Base-by-base conservation (phyloP, 495 filamentous ascomycete species). In the Lasiosphaeris hirsuta region DNA sequence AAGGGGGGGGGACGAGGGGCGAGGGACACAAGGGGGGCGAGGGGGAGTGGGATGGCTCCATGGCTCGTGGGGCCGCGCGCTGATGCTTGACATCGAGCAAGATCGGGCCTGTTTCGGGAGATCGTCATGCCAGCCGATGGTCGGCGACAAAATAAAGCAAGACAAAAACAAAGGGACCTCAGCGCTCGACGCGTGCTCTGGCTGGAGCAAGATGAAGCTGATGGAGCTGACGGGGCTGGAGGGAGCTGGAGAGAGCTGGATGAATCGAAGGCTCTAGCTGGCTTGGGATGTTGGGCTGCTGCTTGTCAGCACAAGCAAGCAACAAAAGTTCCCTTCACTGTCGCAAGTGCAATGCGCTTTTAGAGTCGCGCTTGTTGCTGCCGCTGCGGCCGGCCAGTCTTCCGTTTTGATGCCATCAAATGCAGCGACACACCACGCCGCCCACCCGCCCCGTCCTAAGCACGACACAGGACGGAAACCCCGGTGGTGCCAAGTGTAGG, bases 21-120 rank as follows among this genome's bases (percentile, higher is more conserved):
- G n/a, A n/a, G n/a, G n/a, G n/a, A n/a, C n/a, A 5, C 23, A 5
- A 30, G 23, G 23, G 23, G 23, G 23, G 5, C 23, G 23, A 30
- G 23, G 23, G 23, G 23, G 23, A 30, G 23, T 30, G 23, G 23
- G 23, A 30, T 30, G 23, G 23, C 23, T 30, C 23, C 23, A 50
- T 43, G 33, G 11, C 45, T 46, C 51, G 58, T 48, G 44, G 51
- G 57, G 49, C 38, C n/a, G 39, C n/a, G 39, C 18, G 9, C 41
- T 40, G 18, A 42, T 40, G 44, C 33, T 43, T 14, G 49, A 23
- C 14, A 46, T 48, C 49, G 8, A 48, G 38, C 34, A 48, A 50
- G 48, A 52, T 59, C 56, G 50, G 41, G 30, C 41, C 40, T n/a
- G 43, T 33, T 36, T 52, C 59, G 54, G 54, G 54, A 61, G 59